phyloP scores from a whole-genome alignment of 2,329 filamentous ascomycete species.

The Tolypocladium capitatum region DNA sequence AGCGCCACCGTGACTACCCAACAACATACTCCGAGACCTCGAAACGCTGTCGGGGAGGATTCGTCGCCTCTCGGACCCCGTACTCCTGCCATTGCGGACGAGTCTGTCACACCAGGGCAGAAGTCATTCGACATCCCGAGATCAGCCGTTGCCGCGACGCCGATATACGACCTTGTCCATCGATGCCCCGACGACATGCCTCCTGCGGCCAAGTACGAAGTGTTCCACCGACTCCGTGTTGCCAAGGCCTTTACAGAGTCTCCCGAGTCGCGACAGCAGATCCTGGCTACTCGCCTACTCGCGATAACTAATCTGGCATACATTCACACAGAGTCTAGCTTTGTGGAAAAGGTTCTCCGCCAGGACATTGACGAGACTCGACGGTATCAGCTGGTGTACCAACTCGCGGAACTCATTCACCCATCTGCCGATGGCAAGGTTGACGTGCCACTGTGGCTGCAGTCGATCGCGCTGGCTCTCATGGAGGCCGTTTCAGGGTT shows the following conservation, averaged over 20 bases:
- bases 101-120: constrained; percentile 27
- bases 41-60: constrained; percentile 22
- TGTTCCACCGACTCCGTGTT: constrained; percentile 69
- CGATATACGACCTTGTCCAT: constrained; percentile 43
- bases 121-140: constrained; percentile 54
- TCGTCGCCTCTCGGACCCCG: constrained; percentile 36
- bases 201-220: constrained; percentile 62
- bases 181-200: constrained; percentile 53
- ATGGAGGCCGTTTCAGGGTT: constrained; percentile 78
- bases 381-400: constrained; percentile 78
- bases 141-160: constrained; percentile 34
- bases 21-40: constrained; percentile 25
- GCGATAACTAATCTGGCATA: constrained; percentile 87
- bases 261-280: constrained; percentile 53
- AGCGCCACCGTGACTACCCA: constrained; percentile 41
- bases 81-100: constrained; percentile 24
- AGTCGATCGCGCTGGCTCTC: constrained; percentile 68
- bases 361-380: constrained; percentile 84
- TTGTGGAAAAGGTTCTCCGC: constrained; percentile 73
- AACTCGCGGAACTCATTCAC: constrained; percentile 83
- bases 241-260: constrained; percentile 67
- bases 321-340: constrained; percentile 70
- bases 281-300: constrained; percentile 69
- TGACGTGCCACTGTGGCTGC: constrained; percentile 59
- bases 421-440: constrained; percentile 58